Base-by-base conservation (phyloP, 2,329 filamentous ascomycete species). In the Dactylonectria estremocensis region DNA sequence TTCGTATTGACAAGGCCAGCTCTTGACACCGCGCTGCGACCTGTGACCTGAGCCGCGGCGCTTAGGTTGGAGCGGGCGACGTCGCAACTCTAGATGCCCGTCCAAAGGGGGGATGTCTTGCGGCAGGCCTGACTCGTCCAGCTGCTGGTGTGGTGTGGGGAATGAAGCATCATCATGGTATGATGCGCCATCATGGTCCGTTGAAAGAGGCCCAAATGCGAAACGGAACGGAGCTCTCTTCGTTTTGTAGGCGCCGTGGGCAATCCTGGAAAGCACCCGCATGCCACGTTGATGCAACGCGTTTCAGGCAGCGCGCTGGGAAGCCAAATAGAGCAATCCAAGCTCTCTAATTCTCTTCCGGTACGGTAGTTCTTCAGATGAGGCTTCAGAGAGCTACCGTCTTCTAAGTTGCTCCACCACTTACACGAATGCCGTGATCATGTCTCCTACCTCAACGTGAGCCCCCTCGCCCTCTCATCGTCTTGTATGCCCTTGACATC, bases 401-500 rank as follows among this genome's bases (percentile, higher is more conserved):
- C 2, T 5, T 14, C 40, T 8, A n/a, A 8, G 14, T 43, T n/a
- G 4, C 40, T 43, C 14, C n/a, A n/a, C 16, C 14, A 43, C 40
- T 43, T 43, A 43, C 40, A 43, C n/a, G 16, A 43, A 43, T 7
- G 3, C 40, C 8, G 6, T 43, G 8, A n/a, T n/a, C 14, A n/a
- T n/a, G 14, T n/a, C 40, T n/a, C 14, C 5, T 63, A 67, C 24
- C 63, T 66, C 43, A 57, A 52, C 49, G 66, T 69, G 28, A 61
- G 24, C 31, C 46, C 40, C 24, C 57, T 52, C 22, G 67, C 65
- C 52, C 57, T 56, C 20, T 61, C 65, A 22, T 60, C 56, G 20
- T 67, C 70, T 35, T 58, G 61, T 43, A 62, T 54, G 28, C 66
- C 64, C 22, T 65, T 70, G 60, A 65, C 64, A 14, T 53, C 49